Base-by-base conservation (phyloP, 1,139 yeast genomes). In the Saccharomyces hybrid region DNA sequence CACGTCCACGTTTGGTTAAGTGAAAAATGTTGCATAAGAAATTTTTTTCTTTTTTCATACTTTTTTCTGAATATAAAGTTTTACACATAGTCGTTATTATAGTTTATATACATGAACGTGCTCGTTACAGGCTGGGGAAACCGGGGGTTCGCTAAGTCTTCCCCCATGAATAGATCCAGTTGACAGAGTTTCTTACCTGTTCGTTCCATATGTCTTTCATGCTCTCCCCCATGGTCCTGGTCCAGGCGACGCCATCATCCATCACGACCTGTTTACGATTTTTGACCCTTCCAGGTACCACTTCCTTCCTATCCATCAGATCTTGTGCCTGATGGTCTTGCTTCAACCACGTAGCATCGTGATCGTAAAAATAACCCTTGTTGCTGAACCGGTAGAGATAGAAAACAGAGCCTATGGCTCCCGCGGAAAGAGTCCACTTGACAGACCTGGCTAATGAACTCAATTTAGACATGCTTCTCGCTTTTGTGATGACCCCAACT, bases 161-260 rank as follows among this genome's bases (percentile, higher is more conserved):
- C n/a, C 68, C 66, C 53, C 59, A 56, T 1, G 68, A 64, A 54
- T 64, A 66, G 6, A 66, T 56, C 69, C 69, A 65, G 29, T 56
- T 48, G 23, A 61, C 69, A 2, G 60, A 51, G 20, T 51, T 61
- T 47, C 70, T 59, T 14, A 67, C 57, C 50, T 66, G 68, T 48
- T 61, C 57, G 54, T 67, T 67, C 71, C 71, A 67, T 27, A 67
- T 46, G 50, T 67, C 71, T 51, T 67, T 67, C 57, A 64, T 60
- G 11, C 64, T 62, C 54, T 67, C 70, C 4, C 53, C 47, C 46
- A 56, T 53, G 11, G 65, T 62, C 51, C 69, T 59, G 16, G 48
- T 48, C 27, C 60, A 50, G 28, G 49, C 48, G 14, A 56, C 56
- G 9, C 49, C 52, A 2, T 48, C 56, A 8, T 58, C 56, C 26